Evolutionary conservation across 257 asterid species (phyloP), one percentile per base, ranked within the genome.

Genomic region (Solanum rostratum): DNA sequence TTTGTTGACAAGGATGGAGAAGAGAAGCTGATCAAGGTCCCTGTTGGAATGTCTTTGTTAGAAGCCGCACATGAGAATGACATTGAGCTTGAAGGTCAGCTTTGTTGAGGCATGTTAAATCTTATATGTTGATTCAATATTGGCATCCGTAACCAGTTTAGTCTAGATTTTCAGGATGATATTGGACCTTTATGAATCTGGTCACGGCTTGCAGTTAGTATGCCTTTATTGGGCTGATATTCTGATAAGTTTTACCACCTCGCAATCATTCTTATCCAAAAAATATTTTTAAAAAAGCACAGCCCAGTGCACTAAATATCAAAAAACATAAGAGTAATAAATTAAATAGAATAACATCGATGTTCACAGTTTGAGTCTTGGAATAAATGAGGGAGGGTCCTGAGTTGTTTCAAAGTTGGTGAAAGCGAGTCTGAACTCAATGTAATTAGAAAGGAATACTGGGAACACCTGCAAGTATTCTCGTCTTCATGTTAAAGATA

Each of bases 41-140:
- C 98, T 46, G 84, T 93, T 63, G 99, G 98, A 87, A 95, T 90
- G 93, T 96, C 99, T 12, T 93, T 96, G 93, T 87, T 96, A 59
- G 99, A 96, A 87, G 98, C 99, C 87, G 98, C 98, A 68, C 98
- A 95, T 69, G 98, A 96, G 82, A 93, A 95, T 89, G 99, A 92
- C 80, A 84, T 94, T 60, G 98, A 94, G 4, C 99, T 96, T 79
- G 99, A 96, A 95, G 99, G 99, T 96, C 80, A 85, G 82, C 80
- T 49, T 54, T 30, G 49, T 43, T 19, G 37, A 2, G 19, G 63
- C 82, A 50, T 78, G 1, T 8, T 78, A 78, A 78, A 49, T 78
- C 63, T 50, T 10, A 16, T 7, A 10, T 50, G 43, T 29, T 10
- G 63, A 27, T 49, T 50, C 18, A 27, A 27, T 76, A 50, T 4